Evolutionary conservation across 148 eudicot genomes (phyloP), one percentile per base, ranked within the genome.

Genomic region (Rhododendron williamsianum): DNA sequence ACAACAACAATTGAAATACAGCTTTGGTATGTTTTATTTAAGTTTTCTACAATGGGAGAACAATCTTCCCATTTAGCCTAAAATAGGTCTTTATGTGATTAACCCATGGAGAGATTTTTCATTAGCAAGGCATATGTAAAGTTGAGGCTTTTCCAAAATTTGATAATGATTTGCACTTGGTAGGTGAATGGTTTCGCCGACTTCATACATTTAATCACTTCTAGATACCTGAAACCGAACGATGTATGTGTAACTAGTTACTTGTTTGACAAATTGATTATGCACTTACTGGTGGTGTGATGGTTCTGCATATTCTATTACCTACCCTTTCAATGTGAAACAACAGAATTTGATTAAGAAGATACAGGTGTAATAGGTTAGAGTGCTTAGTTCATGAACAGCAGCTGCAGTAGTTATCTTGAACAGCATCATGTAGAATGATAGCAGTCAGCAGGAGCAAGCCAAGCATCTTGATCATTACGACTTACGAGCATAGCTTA

Each of bases 21-120:
- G 71, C 79, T 6, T 41, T 16, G 86, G 89, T 83, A 83, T 84
- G 89, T 83, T 76, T 76, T 81, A 41, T 4, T 87, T 45, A 33
- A 85, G 63, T 81, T 27, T 84, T 41, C 13, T 51, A 35, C 49
- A 33, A 23, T 36, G 9, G 52, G 38, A n/a, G 58, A 13, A 38
- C 25, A 5, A 27, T 46, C 18, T 2, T 25, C 16, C 11, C 45
- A 27, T 23, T 27, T 69, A 5, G 49, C 19, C 72, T 30, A 27
- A 82, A 10, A 25, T 9, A 54, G 52, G 69, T 38, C 27, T n/a
- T 58, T n/a, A 58, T 58, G 4, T 10, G 23, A 38, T 15, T 27
- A 69, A 27, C 49, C 51, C 27, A 83, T 48, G 45, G 25, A 51
- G 43, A 80, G 63, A 7, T 52, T 80, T 45, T 52, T 30, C 18